These are phyloP conservation scores for Cladorrhinum sp. DNA, from an alignment of 2,329 filamentous ascomycete genomes.

Conservation along the genomic window DNA sequence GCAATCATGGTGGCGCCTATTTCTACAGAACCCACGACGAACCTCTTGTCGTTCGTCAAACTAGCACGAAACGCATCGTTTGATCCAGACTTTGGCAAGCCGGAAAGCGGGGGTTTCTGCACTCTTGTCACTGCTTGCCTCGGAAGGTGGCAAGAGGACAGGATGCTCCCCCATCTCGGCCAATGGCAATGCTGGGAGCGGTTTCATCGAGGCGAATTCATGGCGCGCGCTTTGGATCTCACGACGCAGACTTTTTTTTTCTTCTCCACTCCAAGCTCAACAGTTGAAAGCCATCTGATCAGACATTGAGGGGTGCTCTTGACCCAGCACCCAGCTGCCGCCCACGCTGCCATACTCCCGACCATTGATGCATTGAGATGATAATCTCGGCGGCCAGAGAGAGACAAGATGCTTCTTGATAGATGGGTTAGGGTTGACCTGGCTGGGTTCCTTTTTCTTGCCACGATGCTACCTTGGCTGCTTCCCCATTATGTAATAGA, in stretches of 20 bases:
- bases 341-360: background rate
- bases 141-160: conserved; percentile 5
- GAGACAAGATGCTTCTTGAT: background rate
- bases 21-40: background rate
- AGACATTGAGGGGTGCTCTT: too few species aligned
- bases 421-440: background rate
- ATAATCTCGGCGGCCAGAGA: background rate
- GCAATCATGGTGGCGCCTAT: background rate
- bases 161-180: background rate
- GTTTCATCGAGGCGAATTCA: conserved; percentile 11
- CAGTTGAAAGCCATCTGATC: background rate
- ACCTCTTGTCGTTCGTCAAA: conserved; percentile 7
- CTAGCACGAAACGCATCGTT: background rate
- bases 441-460: background rate
- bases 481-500: background rate
- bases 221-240: background rate
- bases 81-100: background rate
- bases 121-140: background rate
- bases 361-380: background rate
- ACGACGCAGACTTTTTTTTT: background rate
- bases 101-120: conserved; percentile 1
- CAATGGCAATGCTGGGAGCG: background rate
- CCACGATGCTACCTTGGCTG: background rate
- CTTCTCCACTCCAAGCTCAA: background rate
- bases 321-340: too few species aligned